Evolutionary conservation across 2,329 filamentous ascomycete species (phyloP), one percentile per base, ranked within the genome.

Genomic region (Hansfordia pulvinata): DNA sequence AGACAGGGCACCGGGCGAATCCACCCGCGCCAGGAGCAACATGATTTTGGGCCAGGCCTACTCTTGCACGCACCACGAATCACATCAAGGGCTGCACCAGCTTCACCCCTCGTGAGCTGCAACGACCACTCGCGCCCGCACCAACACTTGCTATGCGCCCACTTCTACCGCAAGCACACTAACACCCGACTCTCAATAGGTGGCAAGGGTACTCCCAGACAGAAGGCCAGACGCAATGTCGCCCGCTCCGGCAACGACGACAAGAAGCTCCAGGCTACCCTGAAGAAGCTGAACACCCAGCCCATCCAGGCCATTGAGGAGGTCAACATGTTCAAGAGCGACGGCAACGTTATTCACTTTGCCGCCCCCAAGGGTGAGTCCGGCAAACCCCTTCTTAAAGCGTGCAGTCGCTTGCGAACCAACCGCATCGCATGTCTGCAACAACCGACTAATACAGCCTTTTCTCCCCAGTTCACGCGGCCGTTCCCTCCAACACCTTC

Each of bases 321-420:
- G 71, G 90, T 98, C 59, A 98, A 98, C 79, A 98, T 98, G 90
- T 98, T 98, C 79, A 98, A 98, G 81, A 80, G 82, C 56, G 90
- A 98, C 57, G 90, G 90, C 60, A 98, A 98, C 61, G 90, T 98
- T 60, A 96, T 98, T 53, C 90, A 98, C 75, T 98, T 98, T 58
- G 80, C 84, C 49, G 83, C 83, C 52, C 90, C 90, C 47, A 94
- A 94, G 72, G 90, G 90, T 96, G 64, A 53, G 73, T 66, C 17
- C 27, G 36, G 10, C 17, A 10, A 21, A n/a, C n/a, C n/a, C 12
- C 20, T 15, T 30, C n/a, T 26, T 26, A 29, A 24, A 19, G 35
- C 28, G 20, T 10, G 16, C 11, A 22, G 20, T 19, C 12, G 17
- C 9, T 11, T 20, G 28, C 8, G 15, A 10, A 13, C 32, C 41